phyloP scores from a whole-genome alignment of 1,139 yeast genomes.

The Lipomyces yarrowii region DNA sequence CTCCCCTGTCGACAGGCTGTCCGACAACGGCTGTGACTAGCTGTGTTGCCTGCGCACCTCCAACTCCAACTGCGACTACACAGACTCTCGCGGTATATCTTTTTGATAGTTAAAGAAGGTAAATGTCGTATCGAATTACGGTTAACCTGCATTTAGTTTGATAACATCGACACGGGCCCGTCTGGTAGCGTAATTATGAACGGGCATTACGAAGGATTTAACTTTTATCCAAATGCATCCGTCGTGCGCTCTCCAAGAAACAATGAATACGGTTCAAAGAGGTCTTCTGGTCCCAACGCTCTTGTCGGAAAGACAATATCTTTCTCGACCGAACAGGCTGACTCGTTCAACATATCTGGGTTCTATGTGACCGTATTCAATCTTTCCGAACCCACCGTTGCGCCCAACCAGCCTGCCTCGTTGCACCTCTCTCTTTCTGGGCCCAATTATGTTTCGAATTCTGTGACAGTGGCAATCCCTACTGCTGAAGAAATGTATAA shows the following conservation, averaged over 20 bases:
- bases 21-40: slow-evolving; percentile 9
- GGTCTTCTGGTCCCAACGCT: slow-evolving; percentile 4
- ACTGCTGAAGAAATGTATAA: slow-evolving; percentile 5
- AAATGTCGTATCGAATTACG: background rate
- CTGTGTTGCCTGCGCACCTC: slow-evolving; percentile 4
- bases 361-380: slow-evolving; percentile 4
- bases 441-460: background rate
- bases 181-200: slow-evolving; percentile 8
- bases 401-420: slow-evolving; percentile 1
- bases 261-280: slow-evolving; percentile 5
- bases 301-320: background rate
- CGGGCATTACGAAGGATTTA: slow-evolving; percentile 5
- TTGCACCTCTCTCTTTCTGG: background rate
- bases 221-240: slow-evolving; percentile 1
- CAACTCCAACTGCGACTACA: slow-evolving; percentile 9
- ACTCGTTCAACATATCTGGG: background rate
- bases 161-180: slow-evolving; percentile 1
- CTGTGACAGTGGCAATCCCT: background rate
- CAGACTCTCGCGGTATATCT: slow-evolving; percentile 3
- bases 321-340: slow-evolving; percentile 4
- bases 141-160: background rate
- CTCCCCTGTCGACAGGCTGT: slow-evolving; percentile 5
- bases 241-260: slow-evolving; percentile 4
- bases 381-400: slow-evolving; percentile 4
- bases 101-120: background rate